These are phyloP conservation scores for Kluyveromyces starmeri DNA, from an alignment of 805 yeast species.

Conservation along the genomic window DNA sequence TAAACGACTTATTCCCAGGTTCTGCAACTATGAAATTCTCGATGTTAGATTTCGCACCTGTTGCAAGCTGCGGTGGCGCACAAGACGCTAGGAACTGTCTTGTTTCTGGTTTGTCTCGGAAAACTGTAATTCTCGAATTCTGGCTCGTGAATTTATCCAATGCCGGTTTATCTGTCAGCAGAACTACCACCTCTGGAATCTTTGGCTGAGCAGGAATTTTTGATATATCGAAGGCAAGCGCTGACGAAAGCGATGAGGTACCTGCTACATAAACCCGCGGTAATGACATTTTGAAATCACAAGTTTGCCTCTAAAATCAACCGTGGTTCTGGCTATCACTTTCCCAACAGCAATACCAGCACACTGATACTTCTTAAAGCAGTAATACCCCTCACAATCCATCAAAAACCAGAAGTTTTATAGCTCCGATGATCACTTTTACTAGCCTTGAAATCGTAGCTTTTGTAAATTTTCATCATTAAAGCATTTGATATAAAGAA, in stretches of 20 bases:
- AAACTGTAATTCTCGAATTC: slow-evolving; percentile 31
- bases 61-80: slow-evolving; percentile 24
- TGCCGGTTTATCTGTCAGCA: slow-evolving; percentile 36
- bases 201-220: slow-evolving; percentile 30
- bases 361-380: too few relatives aligned
- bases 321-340: too few relatives aligned
- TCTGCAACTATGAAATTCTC: slow-evolving; percentile 54
- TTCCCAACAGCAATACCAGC: too few relatives aligned
- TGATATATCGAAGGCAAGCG: slow-evolving; percentile 40
- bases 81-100: slow-evolving; percentile 27
- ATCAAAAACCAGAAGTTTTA: too few relatives aligned
- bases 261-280: slow-evolving; percentile 37
- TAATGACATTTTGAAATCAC: slow-evolving; percentile 12
- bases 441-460: too few relatives aligned
- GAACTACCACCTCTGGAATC: slow-evolving; percentile 33
- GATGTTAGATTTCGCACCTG: slow-evolving; percentile 30
- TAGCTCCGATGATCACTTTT: too few relatives aligned
- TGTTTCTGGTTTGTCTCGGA: slow-evolving; percentile 15
- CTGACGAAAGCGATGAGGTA: slow-evolving; percentile 31
- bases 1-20: slow-evolving; percentile 44
- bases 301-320: neutral
- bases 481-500: too few relatives aligned
- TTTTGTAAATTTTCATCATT: too few relatives aligned
- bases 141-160: slow-evolving; percentile 33
- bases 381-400: too few relatives aligned